Percentiles rank a stretch among this genome's conserved stretches.
These are phyloP conservation scores for Lepiota subincarnata DNA, from an alignment of 768 basidiomycete genomes.

Conservation along the genomic window DNA sequence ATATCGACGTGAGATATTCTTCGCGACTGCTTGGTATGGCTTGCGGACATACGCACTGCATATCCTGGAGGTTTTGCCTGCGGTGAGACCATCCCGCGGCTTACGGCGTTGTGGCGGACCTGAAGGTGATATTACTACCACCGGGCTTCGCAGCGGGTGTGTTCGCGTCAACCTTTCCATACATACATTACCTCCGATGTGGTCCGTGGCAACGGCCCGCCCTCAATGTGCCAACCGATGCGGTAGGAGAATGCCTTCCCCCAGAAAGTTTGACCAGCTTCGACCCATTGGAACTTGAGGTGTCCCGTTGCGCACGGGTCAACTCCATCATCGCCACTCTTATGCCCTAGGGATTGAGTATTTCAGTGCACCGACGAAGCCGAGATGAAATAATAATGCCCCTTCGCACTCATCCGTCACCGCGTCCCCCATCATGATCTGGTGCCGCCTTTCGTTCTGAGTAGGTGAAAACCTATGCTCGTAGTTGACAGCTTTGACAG, in stretches of 20 bases:
- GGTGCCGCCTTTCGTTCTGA: neutral
- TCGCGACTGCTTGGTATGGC: no score
- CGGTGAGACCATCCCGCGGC: constrained; percentile 3
- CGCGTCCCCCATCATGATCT: neutral
- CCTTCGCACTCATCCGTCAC: no score
- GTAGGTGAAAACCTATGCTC: neutral
- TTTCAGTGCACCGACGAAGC: no score
- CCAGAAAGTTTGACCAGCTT: neutral
- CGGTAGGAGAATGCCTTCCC: neutral
- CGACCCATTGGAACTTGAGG: neutral
- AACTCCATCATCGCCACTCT: neutral
- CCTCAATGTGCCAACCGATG: neutral
- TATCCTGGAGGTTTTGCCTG: neutral
- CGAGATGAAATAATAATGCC: no score
- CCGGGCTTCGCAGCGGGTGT: neutral
- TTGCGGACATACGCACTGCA: neutral
- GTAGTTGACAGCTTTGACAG: constrained; percentile 7
- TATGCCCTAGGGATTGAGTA: neutral
- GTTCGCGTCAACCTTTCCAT: constrained; percentile 3
- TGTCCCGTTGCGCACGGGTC: neutral
- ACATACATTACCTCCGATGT: neutral
- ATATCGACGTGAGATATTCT: neutral
- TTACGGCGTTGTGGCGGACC: constrained; percentile 4
- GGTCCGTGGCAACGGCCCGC: constrained; percentile 5
- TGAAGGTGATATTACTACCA: constrained; percentile 4